Percentiles rank a stretch among this genome's conserved stretches.
These are phyloP conservation scores for Solanum pinnatisectum DNA, from an alignment of 257 asterid species.

Conservation along the genomic window DNA sequence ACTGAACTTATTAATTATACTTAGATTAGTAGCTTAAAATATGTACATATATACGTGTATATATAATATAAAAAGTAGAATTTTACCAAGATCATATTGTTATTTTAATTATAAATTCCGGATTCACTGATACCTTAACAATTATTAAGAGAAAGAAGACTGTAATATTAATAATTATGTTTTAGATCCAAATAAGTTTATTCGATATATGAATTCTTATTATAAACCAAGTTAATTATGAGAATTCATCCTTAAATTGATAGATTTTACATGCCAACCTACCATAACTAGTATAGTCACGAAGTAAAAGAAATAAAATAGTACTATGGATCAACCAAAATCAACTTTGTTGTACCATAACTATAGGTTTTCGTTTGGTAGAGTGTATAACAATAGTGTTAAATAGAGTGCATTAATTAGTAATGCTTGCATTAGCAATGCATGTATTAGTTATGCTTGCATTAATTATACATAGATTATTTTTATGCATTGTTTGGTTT, in stretches of 20 bases:
- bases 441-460: too few species aligned
- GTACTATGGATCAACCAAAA: neutral
- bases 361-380: neutral
- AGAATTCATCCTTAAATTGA: neutral
- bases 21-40: neutral
- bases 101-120: neutral
- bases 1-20: neutral
- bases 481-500: too few species aligned
- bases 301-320: neutral
- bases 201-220: neutral
- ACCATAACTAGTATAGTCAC: neutral
- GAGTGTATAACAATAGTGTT: too few species aligned
- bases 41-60: neutral
- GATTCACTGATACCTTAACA: neutral
- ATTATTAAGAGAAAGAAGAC: neutral
- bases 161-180: neutral
- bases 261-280: neutral
- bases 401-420: too few species aligned
- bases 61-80: neutral
- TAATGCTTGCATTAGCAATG: too few species aligned
- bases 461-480: too few species aligned
- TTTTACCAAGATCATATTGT: neutral
- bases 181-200: neutral
- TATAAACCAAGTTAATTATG: neutral
- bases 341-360: neutral